Percentiles rank a stretch among this genome's conserved stretches.
phyloP scores from a whole-genome alignment of 179 eudicot species.

The Patellifolia procumbens region DNA sequence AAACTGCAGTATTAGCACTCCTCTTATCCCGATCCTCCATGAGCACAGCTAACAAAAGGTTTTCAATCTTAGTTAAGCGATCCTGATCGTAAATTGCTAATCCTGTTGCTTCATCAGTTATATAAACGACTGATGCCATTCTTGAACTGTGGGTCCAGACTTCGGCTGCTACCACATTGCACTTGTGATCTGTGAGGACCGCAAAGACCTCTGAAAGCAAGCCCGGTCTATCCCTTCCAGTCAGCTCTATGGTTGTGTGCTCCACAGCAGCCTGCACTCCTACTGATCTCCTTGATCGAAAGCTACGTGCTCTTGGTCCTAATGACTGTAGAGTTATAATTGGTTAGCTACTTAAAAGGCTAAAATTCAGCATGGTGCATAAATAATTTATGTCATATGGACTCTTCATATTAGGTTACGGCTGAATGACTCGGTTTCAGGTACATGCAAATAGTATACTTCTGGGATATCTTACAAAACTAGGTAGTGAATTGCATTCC shows the following conservation, averaged over 20 bases:
- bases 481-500: too few relatives aligned
- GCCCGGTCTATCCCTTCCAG: conserved; percentile 89
- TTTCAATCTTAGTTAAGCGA: conserved; percentile 61
- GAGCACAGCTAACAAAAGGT: conserved; percentile 62
- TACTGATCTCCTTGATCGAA: conserved; percentile 66
- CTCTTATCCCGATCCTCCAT: conserved; percentile 64
- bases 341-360: not conserved
- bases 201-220: conserved; percentile 86
- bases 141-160: conserved; percentile 96
- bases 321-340: conserved; percentile 54
- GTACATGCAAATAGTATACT: too few relatives aligned
- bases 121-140: conserved; percentile 82
- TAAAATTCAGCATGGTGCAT: not conserved
- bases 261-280: conserved; percentile 64
- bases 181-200: conserved; percentile 67
- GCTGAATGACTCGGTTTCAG: not conserved
- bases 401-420: not conserved
- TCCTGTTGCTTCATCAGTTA: conserved; percentile 63
- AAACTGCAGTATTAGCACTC: conserved; percentile 75
- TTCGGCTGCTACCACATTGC: conserved; percentile 84
- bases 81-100: conserved; percentile 59
- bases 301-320: conserved; percentile 83
- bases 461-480: too few relatives aligned
- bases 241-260: conserved; percentile 76
- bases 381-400: not conserved